Evolutionary conservation across 2,329 filamentous ascomycete species (phyloP), one percentile per base, ranked within the genome.

Genomic region (Mollisia scopiformis): DNA sequence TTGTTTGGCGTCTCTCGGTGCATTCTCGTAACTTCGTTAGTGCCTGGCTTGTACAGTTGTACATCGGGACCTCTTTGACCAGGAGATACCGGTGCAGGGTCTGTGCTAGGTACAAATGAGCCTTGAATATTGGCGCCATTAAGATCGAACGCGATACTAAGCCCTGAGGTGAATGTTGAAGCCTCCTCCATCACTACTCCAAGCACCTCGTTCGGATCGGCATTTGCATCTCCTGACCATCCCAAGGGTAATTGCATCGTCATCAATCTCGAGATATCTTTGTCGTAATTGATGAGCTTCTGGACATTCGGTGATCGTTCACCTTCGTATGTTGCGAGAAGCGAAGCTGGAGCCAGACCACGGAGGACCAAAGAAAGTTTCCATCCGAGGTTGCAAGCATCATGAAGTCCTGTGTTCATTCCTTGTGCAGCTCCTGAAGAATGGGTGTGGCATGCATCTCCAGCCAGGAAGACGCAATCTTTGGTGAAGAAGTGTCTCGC

Each of bases 351-450:
- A 1, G 82, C 80, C 37, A 76, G 71, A 3, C 80, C 79, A 4
- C 71, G 75, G 3, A 86, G 71, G 0, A 85, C 76, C 31, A 78
- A 73, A 0, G 77, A 81, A 7, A 87, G 75, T 68, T 88, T 87
- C 84, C 84, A 87, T 6, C 83, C 84, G 47, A 87, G 78, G 62
- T 87, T 87, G 62, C 85, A 83, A 6, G 85, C 79, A 62, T 88
- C 86, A 68, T 88, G 85, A 58, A 88, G 75, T 30, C 80, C 77
- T 13, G 81, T 80, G 62, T 84, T 84, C 78, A 84, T 81, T 3
- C 82, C 86, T 70, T 88, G 86, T 0, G 84, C 86, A 0, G 85
- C 85, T 66, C 88, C 87, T 1, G 85, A 85, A 0, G 80, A 84
- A 67, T 88, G 85, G 0, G 85, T 86, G 62, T 86, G 83, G 60